Base-by-base conservation (phyloP, 2,329 filamentous ascomycete species). In the Xylaria sp. region DNA sequence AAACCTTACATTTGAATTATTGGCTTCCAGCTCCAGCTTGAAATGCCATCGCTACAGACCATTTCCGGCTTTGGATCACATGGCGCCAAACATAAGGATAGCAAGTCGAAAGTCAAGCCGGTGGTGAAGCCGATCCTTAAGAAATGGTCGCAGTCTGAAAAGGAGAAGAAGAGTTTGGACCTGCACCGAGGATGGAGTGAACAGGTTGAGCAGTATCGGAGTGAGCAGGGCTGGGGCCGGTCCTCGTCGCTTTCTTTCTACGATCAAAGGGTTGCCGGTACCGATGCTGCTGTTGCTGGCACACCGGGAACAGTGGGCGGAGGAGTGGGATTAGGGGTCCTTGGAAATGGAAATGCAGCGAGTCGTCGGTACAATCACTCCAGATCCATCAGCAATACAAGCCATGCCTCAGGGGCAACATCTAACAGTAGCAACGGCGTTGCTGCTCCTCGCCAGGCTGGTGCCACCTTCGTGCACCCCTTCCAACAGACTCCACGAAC, bases 401-500 rank as follows among this genome's bases (percentile, higher is more conserved):
- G 87, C 28, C 87, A 89, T 75, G 80, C 82, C 71, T 89, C 88
- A 10, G 82, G 87, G 63, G 83, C 86, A 8, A 88, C 87, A 32
- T 84, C 84, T 59, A 85, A 82, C 70, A 89, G 87, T 74, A 83
- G 79, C 51, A 79, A 77, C 63, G 74, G 78, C 25, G 68, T 66
- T 41, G n/a, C 64, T 2, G 59, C 76, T 34, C 78, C 74, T 70
- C 76, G 70, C 67, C 82, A 85, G 66, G 81, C 81, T 66, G 82
- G 83, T 66, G 80, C 74, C 50, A 77, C 83, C 39, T 90, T 91
- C 75, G 84, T 90, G 23, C 89, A 91, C 75, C 89, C 89, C 32
- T 90, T 90, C 73, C 88, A 90, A 76, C 89, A 90, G 79, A 89
- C 83, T 9, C 89, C 89, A 39, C 84, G 87, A 50, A 87, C 87